Evolutionary conservation across 257 asterid genomes (phyloP), one percentile per base, ranked within the genome.

Genomic region (Handroanthus guayacan): DNA sequence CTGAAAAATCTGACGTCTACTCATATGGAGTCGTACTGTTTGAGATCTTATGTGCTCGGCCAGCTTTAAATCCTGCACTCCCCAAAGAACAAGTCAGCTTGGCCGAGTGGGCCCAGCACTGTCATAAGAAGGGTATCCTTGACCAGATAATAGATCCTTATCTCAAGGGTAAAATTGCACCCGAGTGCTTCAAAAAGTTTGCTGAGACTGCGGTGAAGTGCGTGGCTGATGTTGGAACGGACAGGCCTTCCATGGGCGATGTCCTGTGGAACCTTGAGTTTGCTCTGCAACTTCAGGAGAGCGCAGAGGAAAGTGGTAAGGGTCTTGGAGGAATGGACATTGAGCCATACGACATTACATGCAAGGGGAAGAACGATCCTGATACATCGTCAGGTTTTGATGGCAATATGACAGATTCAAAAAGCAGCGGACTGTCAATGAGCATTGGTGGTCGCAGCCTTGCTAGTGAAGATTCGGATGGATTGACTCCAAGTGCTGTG

Each of bases 261-360:
- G 98, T 93, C 58, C 85, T 93, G 80, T 93, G 98, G 98, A 93
- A 91, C 82, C 96, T 93, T 48, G 98, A 93, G 72, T 93, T 93
- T 45, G 98, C 98, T 44, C 83, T 93, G 62, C 97, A 93, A 76
- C 93, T 93, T 71, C 98, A 93, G 82, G 97, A 92, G 88, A 92
- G 96, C 25, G 97, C 97, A 5, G 97, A 93, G 86, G 98, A 89
- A 71, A 88, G 94, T 9, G 96, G 93, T 9, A 82, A 82, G 82
- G 93, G 87, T 39, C 82, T 87, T 3, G 90, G 88, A 3, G 88
- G 78, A 31, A 82, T 72, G 43, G 83, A 67, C 62, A 67, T 71
- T 0, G 89, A 83, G 2, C 69, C 89, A 0, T 89, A 55, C 20
- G 93, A 86, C 9, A 82, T 70, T 44, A 76, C 81, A 5, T 77